phyloP scores from a whole-genome alignment of 2,329 filamentous ascomycete genomes.

The Alternaria brassicicola region DNA sequence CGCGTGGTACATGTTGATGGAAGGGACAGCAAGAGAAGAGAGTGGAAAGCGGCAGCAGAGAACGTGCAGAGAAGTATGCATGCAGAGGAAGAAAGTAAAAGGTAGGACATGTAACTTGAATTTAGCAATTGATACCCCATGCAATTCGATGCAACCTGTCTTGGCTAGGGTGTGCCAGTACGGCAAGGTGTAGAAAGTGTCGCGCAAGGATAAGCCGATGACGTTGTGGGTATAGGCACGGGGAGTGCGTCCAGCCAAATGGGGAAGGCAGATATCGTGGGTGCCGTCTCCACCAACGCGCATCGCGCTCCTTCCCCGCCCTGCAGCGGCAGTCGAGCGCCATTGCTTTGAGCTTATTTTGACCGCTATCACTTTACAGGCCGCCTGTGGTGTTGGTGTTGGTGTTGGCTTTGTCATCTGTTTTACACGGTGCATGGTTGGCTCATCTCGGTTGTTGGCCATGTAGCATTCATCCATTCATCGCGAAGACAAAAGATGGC shows the following conservation, averaged over 20 bases:
- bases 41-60: not conserved
- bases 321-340: conserved; percentile 29
- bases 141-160: not conserved
- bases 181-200: not conserved
- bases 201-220: not conserved
- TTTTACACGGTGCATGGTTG: not conserved
- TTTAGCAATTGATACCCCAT: not conserved
- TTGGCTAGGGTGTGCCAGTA: not conserved
- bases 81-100: not conserved
- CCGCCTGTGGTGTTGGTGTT: not conserved
- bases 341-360: conserved; percentile 31
- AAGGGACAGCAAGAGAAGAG: not conserved
- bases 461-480: not conserved
- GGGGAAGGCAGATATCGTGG: conserved; percentile 26
- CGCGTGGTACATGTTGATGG: conserved; percentile 2
- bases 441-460: not conserved
- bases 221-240: not conserved
- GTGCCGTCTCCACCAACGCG: conserved; percentile 30
- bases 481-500: not conserved
- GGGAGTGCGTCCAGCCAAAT: conserved; percentile 18
- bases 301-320: conserved; percentile 20
- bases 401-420: not conserved
- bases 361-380: conserved; percentile 9
- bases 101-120: not conserved
- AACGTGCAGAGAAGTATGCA: conserved; percentile 1